Evolutionary conservation across 768 basidiomycete genomes (phyloP).

Genomic region (Russula emetica): DNA sequence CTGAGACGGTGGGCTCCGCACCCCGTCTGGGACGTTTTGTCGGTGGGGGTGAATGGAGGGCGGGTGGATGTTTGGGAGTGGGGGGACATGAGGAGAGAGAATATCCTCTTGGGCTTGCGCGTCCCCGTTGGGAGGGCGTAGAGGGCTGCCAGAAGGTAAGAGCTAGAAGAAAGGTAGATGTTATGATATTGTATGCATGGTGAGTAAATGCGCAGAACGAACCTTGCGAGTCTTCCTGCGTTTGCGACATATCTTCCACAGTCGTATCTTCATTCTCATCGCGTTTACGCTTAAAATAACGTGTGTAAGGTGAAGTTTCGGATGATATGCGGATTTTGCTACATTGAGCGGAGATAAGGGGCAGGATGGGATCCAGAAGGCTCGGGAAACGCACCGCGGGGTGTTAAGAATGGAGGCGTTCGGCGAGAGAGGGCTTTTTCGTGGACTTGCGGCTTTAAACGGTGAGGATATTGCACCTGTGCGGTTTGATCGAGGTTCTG

Average conservation of each 20-base stretch:
- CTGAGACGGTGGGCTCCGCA: neutral
- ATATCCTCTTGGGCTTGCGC: neutral
- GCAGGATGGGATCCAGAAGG: too few species aligned
- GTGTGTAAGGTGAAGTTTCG: constrained; percentile 1
- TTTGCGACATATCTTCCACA: constrained; percentile 21
- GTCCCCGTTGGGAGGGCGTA: constrained; percentile 17
- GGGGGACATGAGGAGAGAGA: constrained; percentile 1
- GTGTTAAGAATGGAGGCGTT: constrained; percentile 15
- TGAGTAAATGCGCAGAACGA: neutral
- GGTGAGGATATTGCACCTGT: neutral
- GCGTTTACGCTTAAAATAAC: neutral
- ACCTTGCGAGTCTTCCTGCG: constrained; percentile 28
- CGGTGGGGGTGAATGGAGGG: constrained; percentile 12
- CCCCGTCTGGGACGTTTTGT: constrained; percentile 17
- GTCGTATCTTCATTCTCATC: constrained; percentile 7
- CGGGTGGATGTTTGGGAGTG: neutral
- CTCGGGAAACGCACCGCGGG: neutral
- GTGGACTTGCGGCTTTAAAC: neutral
- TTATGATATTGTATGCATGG: neutral
- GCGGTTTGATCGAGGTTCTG: neutral
- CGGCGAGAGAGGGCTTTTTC: constrained; percentile 3
- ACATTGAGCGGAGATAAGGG: neutral
- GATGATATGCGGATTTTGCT: constrained; percentile 10
- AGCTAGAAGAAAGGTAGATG: constrained; percentile 1
- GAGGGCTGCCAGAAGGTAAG: constrained; percentile 21